Evolutionary conservation across 1,284 basidiomycete genomes (phyloP).

Genomic region (Puccinia coronata): DNA sequence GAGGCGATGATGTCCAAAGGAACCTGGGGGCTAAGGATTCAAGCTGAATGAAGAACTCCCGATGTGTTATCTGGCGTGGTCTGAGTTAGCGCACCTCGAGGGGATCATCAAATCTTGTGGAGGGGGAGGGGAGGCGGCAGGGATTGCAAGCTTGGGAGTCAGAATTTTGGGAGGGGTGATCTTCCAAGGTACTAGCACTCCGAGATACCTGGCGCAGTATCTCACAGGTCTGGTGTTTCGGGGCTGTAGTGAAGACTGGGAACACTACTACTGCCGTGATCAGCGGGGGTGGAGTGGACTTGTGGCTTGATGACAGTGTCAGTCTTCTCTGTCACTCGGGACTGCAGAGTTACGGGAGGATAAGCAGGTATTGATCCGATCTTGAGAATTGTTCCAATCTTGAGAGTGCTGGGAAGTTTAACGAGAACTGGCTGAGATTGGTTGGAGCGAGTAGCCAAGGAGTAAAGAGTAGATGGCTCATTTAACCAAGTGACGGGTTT

Average conservation of each 20-base stretch:
- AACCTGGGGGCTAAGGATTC: neutral
- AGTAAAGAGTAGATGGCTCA: neutral
- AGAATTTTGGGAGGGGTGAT: too few relatives aligned
- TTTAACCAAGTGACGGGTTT: neutral
- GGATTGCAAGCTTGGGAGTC: slow-evolving; percentile 3
- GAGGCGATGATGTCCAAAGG: neutral
- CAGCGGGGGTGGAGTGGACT: neutral
- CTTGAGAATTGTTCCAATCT: too few relatives aligned
- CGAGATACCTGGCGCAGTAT: slow-evolving; percentile 5
- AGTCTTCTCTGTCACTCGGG: neutral
- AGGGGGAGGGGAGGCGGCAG: neutral
- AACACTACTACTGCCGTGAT: neutral
- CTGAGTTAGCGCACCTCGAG: neutral
- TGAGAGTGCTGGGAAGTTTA: slow-evolving; percentile 30
- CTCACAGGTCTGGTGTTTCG: slow-evolving; percentile 21
- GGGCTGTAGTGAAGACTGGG: neutral
- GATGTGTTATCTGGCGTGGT: slow-evolving; percentile 5
- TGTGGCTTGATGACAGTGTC: slow-evolving; percentile 11
- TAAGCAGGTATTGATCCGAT: slow-evolving; percentile 42
- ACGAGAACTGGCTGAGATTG: slow-evolving; percentile 12
- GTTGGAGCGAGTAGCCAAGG: neutral
- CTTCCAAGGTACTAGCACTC: slow-evolving; percentile 32
- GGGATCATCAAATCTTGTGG: neutral
- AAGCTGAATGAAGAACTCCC: neutral
- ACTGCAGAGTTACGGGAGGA: neutral